A percentile compares a stretch with the other conserved stretches of the same genome.
Conservation (phyloP, 306 rosid species). For the Argentina anserina region DNA sequence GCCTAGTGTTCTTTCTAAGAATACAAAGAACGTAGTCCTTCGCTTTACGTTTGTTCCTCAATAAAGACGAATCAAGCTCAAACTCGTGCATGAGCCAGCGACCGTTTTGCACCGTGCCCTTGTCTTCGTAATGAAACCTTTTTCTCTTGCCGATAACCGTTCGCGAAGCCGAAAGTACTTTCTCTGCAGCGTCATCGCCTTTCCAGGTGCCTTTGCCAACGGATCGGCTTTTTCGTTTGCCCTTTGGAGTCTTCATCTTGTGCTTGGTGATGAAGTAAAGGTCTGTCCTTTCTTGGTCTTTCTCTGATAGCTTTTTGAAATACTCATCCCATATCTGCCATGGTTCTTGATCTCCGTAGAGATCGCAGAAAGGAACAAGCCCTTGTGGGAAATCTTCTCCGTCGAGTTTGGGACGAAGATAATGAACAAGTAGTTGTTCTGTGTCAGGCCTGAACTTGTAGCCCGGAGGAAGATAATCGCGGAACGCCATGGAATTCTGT, state of each 20-base stretch:
- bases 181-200: background rate
- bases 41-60: background rate
- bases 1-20: background rate
- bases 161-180: background rate
- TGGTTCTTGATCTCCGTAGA: background rate
- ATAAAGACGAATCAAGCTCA: background rate
- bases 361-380: background rate
- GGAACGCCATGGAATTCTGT: background rate
- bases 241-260: background rate
- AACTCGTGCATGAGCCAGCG: constrained; percentile 6
- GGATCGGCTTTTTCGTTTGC: background rate
- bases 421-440: background rate
- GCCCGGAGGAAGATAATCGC: background rate
- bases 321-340: background rate
- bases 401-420: background rate
- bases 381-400: background rate
- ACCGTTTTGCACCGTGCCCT: background rate
- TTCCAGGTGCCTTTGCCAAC: background rate
- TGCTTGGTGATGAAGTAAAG: background rate
- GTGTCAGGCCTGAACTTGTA: background rate
- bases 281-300: background rate
- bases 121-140: background rate
- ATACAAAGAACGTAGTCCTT: background rate
- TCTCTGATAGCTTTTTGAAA: background rate
- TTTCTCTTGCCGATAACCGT: background rate